Conservation (phyloP, 805 yeast species). For the Lachancea thermotolerans region DNA sequence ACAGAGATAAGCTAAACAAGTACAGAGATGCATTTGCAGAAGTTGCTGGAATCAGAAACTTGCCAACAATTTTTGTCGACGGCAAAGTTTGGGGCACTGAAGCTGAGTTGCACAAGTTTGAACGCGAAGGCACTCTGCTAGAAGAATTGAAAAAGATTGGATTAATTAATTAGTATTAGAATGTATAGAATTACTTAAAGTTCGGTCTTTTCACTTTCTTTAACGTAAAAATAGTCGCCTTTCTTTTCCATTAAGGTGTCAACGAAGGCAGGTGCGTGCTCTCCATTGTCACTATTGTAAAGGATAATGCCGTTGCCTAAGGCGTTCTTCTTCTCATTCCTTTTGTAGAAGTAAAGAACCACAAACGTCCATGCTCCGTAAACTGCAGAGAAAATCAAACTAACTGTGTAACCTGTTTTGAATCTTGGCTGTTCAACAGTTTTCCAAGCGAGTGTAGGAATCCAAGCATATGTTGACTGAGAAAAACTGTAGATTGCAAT, state of each 20-base stretch:
- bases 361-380: slow-evolving; percentile 45
- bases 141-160: slow-evolving; percentile 26
- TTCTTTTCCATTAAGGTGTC: slow-evolving; percentile 21
- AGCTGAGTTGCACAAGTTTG: slow-evolving; percentile 25
- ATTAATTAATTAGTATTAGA: slow-evolving; percentile 9
- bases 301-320: slow-evolving; percentile 43
- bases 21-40: slow-evolving; percentile 30
- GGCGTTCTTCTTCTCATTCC: slow-evolving; percentile 43
- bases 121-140: slow-evolving; percentile 19
- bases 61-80: slow-evolving; percentile 30
- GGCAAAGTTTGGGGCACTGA: slow-evolving; percentile 33
- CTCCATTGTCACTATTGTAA: slow-evolving; percentile 36
- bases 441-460: slow-evolving; percentile 44
- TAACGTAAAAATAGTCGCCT: slow-evolving; percentile 26
- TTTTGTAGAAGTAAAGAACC: slow-evolving; percentile 47
- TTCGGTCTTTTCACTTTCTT: not conserved
- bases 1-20: slow-evolving; percentile 22
- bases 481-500: slow-evolving; percentile 50
- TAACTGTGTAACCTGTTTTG: slow-evolving; percentile 46
- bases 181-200: not conserved
- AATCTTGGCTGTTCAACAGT: slow-evolving; percentile 54
- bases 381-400: slow-evolving; percentile 41
- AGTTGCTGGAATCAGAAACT: slow-evolving; percentile 29
- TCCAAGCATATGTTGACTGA: slow-evolving; percentile 57
- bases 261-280: slow-evolving; percentile 24